phyloP scores from a whole-genome alignment of 176 grass and related monocot species.

The Raddia distichophylla region DNA sequence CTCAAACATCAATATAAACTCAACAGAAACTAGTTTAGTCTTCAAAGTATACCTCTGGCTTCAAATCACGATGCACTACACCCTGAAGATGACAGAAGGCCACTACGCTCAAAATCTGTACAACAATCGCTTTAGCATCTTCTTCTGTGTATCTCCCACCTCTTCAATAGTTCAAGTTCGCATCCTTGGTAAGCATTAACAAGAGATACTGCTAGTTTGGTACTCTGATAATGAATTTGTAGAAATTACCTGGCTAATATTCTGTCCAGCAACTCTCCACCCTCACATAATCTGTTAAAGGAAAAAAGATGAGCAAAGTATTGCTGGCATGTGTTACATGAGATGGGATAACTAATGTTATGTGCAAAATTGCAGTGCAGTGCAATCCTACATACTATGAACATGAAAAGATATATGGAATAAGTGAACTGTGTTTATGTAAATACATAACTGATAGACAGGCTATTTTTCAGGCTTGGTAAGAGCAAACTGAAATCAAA shows the following conservation, averaged over 20 bases:
- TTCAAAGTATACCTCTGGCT: slow-evolving; percentile 79
- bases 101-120: slow-evolving; percentile 95
- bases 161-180: slow-evolving; percentile 69
- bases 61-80: slow-evolving; percentile 98
- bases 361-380: not conserved
- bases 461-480: not conserved
- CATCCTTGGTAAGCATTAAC: slow-evolving; percentile 40
- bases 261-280: slow-evolving; percentile 94
- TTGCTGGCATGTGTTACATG: not conserved
- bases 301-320: slow-evolving; percentile 35
- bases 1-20: slow-evolving; percentile 17
- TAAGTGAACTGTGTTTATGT: not conserved
- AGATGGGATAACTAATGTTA: slow-evolving; percentile 26
- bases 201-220: slow-evolving; percentile 28
- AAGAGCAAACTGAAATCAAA: slow-evolving; percentile 1
- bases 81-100: slow-evolving; percentile 99
- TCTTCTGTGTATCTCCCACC: slow-evolving; percentile 98
- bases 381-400: slow-evolving; percentile 18
- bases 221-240: slow-evolving; percentile 34
- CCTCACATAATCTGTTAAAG: slow-evolving; percentile 89
- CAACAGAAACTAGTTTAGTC: slow-evolving; percentile 32
- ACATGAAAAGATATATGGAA: slow-evolving; percentile 4
- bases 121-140: slow-evolving; percentile 91
- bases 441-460: not conserved
- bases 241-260: slow-evolving; percentile 88